Conservation (phyloP, 1,139 yeast genomes). For the Blastobotrys serpentis region DNA sequence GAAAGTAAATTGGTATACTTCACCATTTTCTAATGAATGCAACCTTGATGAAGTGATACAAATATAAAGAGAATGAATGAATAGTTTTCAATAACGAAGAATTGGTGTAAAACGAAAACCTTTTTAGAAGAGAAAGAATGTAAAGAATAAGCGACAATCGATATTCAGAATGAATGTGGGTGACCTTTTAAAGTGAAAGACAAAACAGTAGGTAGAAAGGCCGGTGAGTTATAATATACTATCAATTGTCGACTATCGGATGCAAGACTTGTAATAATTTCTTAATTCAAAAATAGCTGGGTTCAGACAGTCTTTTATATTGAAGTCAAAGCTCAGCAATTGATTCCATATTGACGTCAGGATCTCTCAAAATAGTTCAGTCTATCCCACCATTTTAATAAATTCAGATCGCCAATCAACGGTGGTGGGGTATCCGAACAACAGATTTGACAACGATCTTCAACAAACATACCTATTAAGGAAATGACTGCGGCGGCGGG, state of each 20-base stretch:
- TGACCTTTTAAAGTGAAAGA: not conserved
- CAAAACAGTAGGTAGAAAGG: too few relatives aligned
- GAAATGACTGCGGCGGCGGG: too few relatives aligned
- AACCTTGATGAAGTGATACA: too few relatives aligned
- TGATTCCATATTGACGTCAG: too few relatives aligned
- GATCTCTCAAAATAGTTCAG: not conserved
- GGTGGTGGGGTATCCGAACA: not conserved
- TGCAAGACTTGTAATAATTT: not conserved
- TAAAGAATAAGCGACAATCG: too few relatives aligned
- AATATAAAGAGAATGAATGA: not conserved
- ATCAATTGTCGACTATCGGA: too few relatives aligned
- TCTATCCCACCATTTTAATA: not conserved
- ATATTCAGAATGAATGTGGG: not conserved
- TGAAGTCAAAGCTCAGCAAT: too few relatives aligned
- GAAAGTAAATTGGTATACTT: constrained; percentile 1
- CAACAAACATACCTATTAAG: too few relatives aligned
- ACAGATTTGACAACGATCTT: not conserved
- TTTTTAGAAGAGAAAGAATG: not conserved
- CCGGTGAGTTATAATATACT: too few relatives aligned
- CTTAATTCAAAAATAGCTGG: not conserved
- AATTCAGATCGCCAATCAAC: not conserved
- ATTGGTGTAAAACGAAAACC: too few relatives aligned
- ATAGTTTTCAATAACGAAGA: not conserved
- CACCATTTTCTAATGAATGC: not conserved
- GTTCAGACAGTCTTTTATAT: not conserved